These are phyloP conservation scores for Penicillium sp. DNA, from an alignment of 2,329 filamentous ascomycete species.

Conservation along the genomic window DNA sequence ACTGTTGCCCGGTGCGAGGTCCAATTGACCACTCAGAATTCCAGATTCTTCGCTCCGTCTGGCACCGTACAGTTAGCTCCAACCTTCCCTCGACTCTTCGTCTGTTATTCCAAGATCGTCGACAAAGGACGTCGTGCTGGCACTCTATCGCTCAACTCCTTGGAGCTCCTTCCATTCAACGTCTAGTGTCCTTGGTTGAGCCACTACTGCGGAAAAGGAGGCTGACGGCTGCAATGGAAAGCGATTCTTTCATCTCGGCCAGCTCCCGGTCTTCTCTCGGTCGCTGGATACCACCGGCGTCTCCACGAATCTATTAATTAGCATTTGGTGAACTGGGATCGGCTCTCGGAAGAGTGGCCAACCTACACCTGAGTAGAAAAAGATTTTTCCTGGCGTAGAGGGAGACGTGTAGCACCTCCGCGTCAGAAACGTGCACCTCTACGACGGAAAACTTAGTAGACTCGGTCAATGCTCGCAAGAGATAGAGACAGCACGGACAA, in stretches of 20 bases:
- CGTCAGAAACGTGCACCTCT: background rate
- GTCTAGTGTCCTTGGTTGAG: background rate
- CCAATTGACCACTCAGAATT: background rate
- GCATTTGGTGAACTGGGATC: background rate
- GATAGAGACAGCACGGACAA: background rate
- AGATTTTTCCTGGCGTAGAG: background rate
- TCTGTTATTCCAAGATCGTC: background rate
- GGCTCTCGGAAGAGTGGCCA: background rate
- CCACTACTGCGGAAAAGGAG: background rate
- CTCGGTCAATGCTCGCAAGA: background rate
- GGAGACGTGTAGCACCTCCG: background rate
- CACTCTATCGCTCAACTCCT: background rate
- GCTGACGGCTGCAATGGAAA: background rate
- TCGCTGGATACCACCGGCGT: background rate
- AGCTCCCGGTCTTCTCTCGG: background rate
- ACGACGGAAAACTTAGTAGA: background rate
- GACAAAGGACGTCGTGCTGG: background rate
- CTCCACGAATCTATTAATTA: background rate
- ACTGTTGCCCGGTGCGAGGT: background rate
- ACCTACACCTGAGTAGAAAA: background rate
- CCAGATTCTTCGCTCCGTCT: background rate
- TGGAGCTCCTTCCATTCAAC: background rate
- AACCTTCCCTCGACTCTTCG: background rate
- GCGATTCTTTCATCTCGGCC: background rate
- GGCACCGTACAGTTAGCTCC: background rate